These are phyloP conservation scores for Hyaloscypha hepaticicola DNA, from an alignment of 495 filamentous ascomycete genomes.

Conservation along the genomic window DNA sequence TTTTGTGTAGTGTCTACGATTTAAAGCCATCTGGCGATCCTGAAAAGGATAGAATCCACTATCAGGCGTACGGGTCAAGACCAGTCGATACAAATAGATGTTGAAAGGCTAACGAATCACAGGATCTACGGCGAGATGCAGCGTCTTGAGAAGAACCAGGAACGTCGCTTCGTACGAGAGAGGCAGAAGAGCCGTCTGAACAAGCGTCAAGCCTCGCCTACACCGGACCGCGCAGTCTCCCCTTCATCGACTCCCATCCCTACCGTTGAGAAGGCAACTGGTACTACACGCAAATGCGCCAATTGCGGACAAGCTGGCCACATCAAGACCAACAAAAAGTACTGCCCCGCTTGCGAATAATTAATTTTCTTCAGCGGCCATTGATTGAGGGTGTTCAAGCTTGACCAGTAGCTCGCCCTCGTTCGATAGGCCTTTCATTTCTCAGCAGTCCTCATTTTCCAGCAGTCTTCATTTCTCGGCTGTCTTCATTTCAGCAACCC, in stretches of 20 bases:
- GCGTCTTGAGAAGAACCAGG: slow-evolving; percentile 85
- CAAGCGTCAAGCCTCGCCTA: slow-evolving; percentile 32
- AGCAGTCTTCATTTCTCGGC: background rate
- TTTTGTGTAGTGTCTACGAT: slow-evolving; percentile 44
- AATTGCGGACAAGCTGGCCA: slow-evolving; percentile 95
- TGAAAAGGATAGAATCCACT: slow-evolving; percentile 47
- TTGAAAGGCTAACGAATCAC: slow-evolving; percentile 15
- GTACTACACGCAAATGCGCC: slow-evolving; percentile 90
- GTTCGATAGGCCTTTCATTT: background rate
- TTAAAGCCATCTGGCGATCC: slow-evolving; percentile 68
- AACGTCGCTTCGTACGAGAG: slow-evolving; percentile 86
- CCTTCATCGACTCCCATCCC: slow-evolving; percentile 34
- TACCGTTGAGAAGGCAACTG: slow-evolving; percentile 48
- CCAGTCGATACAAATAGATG: slow-evolving; percentile 16
- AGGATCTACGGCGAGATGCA: slow-evolving; percentile 75
- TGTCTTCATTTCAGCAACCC: slow-evolving; percentile 17
- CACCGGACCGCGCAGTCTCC: slow-evolving; percentile 47
- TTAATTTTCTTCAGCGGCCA: background rate
- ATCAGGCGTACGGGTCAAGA: slow-evolving; percentile 13
- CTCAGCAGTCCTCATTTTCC: background rate
- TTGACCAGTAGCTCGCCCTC: background rate
- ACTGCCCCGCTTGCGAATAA: slow-evolving; percentile 36
- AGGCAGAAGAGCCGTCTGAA: slow-evolving; percentile 70
- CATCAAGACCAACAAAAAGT: slow-evolving; percentile 99
- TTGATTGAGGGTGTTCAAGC: background rate